Conservation (phyloP, 768 basidiomycete species). For the Phanerochaete sordida region DNA sequence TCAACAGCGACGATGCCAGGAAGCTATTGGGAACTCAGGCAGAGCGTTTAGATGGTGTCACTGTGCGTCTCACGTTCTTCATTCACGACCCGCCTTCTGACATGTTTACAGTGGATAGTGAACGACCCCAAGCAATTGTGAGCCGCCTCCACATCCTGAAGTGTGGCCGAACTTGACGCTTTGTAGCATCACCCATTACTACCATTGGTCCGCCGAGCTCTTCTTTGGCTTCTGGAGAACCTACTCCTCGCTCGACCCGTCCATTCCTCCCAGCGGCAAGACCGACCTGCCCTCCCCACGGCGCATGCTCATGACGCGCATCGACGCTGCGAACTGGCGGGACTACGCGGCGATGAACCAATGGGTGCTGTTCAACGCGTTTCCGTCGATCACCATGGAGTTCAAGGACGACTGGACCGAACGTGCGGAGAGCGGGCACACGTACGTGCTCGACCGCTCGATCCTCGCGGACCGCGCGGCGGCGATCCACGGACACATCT, state of each 20-base stretch:
- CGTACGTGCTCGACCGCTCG: slow-evolving; percentile 84
- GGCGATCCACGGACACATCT: slow-evolving; percentile 70
- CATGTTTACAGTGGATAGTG: slow-evolving; percentile 55
- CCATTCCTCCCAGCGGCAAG: slow-evolving; percentile 60
- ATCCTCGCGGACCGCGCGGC: slow-evolving; percentile 85
- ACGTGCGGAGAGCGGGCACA: slow-evolving; percentile 61
- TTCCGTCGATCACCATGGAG: slow-evolving; percentile 79
- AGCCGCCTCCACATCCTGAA: slow-evolving; percentile 20
- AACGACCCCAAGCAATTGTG: slow-evolving; percentile 89
- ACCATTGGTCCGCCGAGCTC: slow-evolving; percentile 91
- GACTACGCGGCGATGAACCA: slow-evolving; percentile 93
- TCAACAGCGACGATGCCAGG: slow-evolving; percentile 64
- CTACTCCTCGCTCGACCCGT: slow-evolving; percentile 76
- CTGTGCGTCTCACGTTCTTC: slow-evolving; percentile 38
- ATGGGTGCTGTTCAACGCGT: slow-evolving; percentile 73
- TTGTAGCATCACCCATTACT: slow-evolving; percentile 82
- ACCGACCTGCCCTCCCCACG: slow-evolving; percentile 72
- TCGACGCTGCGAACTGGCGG: slow-evolving; percentile 78
- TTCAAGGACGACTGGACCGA: slow-evolving; percentile 84
- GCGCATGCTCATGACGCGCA: slow-evolving; percentile 72
- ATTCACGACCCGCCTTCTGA: background rate
- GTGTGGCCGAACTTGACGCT: background rate
- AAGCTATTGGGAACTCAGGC: slow-evolving; percentile 71
- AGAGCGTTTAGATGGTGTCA: slow-evolving; percentile 71
- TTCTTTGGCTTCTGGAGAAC: slow-evolving; percentile 92